Evolutionary conservation across 768 basidiomycete genomes (phyloP), one percentile per base, ranked within the genome.

Genomic region (Kondoa malvinella): DNA sequence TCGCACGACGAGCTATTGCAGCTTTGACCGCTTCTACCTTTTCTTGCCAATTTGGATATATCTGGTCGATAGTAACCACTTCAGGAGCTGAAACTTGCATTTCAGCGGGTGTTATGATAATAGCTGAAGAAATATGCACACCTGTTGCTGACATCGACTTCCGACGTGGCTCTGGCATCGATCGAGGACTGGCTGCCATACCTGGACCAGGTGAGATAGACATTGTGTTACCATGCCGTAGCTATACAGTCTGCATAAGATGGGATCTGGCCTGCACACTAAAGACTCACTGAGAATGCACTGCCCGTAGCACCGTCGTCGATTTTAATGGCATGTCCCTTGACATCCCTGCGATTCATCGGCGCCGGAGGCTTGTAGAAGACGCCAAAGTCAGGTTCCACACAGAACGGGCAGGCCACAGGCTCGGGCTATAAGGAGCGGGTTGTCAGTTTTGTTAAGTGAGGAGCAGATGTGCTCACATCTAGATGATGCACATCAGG

Each of bases 1-100:
- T 92, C 8, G 95, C 95, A 30, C 92, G 86, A 69, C 95, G 84
- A n/a, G 89, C 85, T 34, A 91, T 92, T n/a, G 89, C 87, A 33
- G 95, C 94, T 68, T 88, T 87, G 57, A 97, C 90, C 40, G 91
- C 86, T 60, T 89, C 91, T 50, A 97, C 79, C 77, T 97, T 96
- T 57, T 86, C 83, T 80, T 97, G 92, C 95, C 95, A 97, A 77
- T 97, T 94, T 1, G 95, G 94, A 65, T 92, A 87, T 69, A 97
- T 92, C 78, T 91, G 87, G 80, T 99, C 95, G 94, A 71, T 65
- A 25, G 65, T 68, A 67, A 68, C 69, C 4, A 69, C 69, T 61
- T 69, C 69, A 31, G 69, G 31, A 25, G 69, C 60, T 34, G 65
- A 65, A 57, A 64, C 64, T 4, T 14, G 50, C 50, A 25, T 12